Evolutionary conservation across 2,329 filamentous ascomycete genomes (phyloP).

Genomic region (Coniochaeta hoffmannii): DNA sequence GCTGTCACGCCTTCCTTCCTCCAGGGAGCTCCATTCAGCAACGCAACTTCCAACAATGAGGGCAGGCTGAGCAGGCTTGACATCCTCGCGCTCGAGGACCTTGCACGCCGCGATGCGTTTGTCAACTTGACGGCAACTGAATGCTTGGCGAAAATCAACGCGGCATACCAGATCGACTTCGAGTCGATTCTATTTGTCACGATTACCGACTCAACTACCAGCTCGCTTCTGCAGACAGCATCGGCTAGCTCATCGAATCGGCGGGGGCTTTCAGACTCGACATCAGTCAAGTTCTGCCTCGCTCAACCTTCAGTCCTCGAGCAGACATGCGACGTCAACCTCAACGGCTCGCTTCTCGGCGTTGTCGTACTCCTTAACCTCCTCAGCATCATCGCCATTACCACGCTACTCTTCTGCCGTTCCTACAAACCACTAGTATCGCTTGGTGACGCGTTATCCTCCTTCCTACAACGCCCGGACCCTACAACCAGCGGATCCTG

Average conservation of each 20-base stretch:
- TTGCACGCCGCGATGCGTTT: slow-evolving; percentile 20
- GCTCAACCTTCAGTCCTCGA: slow-evolving; percentile 13
- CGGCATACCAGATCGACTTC: slow-evolving; percentile 23
- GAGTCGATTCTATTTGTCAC: slow-evolving; percentile 27
- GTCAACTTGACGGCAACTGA: slow-evolving; percentile 21
- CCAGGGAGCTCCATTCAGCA: slow-evolving; percentile 28
- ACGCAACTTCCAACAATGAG: slow-evolving; percentile 24
- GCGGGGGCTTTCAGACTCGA: no score
- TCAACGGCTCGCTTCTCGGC: slow-evolving; percentile 36
- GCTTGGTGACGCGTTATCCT: slow-evolving; percentile 42
- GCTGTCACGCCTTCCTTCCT: slow-evolving; percentile 28
- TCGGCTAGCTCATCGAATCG: slow-evolving; percentile 7
- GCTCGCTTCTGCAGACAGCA: slow-evolving; percentile 26
- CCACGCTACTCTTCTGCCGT: slow-evolving; percentile 18
- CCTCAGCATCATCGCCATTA: slow-evolving; percentile 25
- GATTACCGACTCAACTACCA: slow-evolving; percentile 13
- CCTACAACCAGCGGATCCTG: slow-evolving; percentile 33
- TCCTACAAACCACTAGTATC: slow-evolving; percentile 38
- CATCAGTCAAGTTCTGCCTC: slow-evolving; percentile 24
- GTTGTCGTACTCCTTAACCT: slow-evolving; percentile 34
- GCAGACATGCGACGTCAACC: slow-evolving; percentile 30
- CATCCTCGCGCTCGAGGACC: slow-evolving; percentile 26
- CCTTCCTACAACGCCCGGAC: slow-evolving; percentile 40
- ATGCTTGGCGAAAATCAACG: slow-evolving; percentile 24
- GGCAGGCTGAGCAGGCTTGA: slow-evolving; percentile 25